Evolutionary conservation across 345 rosid species (phyloP), one percentile per base, ranked within the genome.

Genomic region (Triadica sebifera): DNA sequence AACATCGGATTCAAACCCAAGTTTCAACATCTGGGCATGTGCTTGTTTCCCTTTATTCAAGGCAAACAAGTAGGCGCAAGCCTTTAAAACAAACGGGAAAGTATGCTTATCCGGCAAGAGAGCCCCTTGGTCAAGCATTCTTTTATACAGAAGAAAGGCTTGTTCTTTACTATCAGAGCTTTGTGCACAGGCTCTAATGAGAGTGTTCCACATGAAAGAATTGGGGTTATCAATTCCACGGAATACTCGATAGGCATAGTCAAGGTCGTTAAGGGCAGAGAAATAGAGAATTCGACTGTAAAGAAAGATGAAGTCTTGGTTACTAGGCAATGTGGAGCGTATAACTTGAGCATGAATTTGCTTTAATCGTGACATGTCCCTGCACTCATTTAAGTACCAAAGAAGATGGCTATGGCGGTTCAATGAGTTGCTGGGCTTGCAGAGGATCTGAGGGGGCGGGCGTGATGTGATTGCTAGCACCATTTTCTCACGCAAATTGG

Each of bases 191-290:
- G 91, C 95, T 80, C 91, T 82, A 43, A 93, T 89, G 56, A 91
- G 93, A 37, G 90, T 86, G 86, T 93, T 93, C 98, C 97, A 93
- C 91, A 86, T 85, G 83, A 91, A 93, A 0, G 96, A 82, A 68
- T 83, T 91, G 46, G 85, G 93, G 29, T 41, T 74, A 9, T 75
- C 69, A 51, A 87, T 74, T 4, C 83, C 89, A 46, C 80, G 12
- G 76, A 93, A 93, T 65, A 93, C 68, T 6, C 81, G 78, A 74
- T 22, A 71, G 0, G 98, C 88, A 71, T 89, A 90, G 74, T 76
- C 79, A 64, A 88, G 75, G 53, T 91, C 83, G 55, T 78, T 71
- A 67, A 69, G 78, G 37, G 90, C 85, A 49, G 89, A 78, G 61
- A 86, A 84, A 66, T 84, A 82, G 73, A 91, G 91, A 73, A 93